Percentiles rank a stretch among this genome's conserved stretches.
Conservation (phyloP, 1,284 basidiomycete species). For the Ganoderma multipileum region DNA sequence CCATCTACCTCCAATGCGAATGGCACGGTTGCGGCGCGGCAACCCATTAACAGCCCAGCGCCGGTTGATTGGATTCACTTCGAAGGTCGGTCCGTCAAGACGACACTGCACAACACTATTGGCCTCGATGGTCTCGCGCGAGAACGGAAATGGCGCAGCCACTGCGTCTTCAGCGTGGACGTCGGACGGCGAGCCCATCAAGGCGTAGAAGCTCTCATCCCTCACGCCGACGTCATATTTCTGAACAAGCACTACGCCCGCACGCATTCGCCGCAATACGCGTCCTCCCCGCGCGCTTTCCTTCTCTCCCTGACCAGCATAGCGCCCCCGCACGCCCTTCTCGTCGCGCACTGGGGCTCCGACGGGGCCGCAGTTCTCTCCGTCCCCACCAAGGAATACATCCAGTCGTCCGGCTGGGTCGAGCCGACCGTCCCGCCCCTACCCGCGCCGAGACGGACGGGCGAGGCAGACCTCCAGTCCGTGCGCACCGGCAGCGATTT, state of each 20-base stretch:
- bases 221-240: constrained; percentile 80
- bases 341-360: constrained; percentile 79
- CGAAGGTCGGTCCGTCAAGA: constrained; percentile 77
- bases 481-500: constrained; percentile 80
- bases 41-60: constrained; percentile 63
- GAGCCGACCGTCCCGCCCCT: constrained; percentile 29
- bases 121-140: constrained; percentile 80
- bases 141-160: constrained; percentile 80
- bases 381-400: constrained; percentile 83
- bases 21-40: constrained; percentile 41
- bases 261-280: constrained; percentile 60
- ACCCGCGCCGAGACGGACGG: constrained; percentile 12
- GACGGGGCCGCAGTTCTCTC: constrained; percentile 81
- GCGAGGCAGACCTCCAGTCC: constrained; percentile 47
- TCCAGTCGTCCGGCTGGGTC: constrained; percentile 81
- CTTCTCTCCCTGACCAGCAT: constrained; percentile 72
- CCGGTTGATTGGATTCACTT: constrained; percentile 88
- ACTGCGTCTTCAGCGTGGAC: constrained; percentile 81
- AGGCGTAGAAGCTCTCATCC: constrained; percentile 81
- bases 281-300: constrained; percentile 73
- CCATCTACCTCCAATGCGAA: constrained; percentile 48
- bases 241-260: constrained; percentile 73
- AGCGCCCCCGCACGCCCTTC: constrained; percentile 73
- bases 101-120: constrained; percentile 75
- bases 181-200: constrained; percentile 73